phyloP scores from a whole-genome alignment of 257 asterid species.

The Solanum ahanhuiri region DNA sequence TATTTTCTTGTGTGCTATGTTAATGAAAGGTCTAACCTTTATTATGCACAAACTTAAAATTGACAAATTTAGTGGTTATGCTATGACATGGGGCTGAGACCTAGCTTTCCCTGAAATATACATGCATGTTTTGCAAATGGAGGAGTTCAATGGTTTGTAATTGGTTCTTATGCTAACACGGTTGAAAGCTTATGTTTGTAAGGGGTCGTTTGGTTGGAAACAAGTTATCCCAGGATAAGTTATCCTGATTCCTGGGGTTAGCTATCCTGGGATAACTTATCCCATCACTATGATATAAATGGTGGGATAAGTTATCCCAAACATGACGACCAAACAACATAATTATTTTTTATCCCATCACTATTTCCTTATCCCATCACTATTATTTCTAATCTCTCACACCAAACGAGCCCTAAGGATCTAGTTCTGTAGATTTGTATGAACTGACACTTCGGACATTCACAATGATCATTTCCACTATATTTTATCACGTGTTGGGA shows the following conservation, averaged over 20 bases:
- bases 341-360: no score
- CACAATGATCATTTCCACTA: background rate
- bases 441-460: background rate
- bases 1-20: background rate
- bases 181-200: background rate
- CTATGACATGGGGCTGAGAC: background rate
- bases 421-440: background rate
- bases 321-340: no score
- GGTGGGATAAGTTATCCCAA: no score
- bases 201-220: no score
- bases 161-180: background rate
- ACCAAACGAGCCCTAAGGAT: no score
- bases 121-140: background rate
- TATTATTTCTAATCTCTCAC: no score
- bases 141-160: background rate
- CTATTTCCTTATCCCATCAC: no score
- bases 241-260: no score
- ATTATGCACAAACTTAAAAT: background rate
- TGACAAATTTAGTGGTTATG: background rate
- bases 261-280: no score
- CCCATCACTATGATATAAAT: no score
- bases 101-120: background rate
- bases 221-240: no score
- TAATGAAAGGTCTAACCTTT: background rate
- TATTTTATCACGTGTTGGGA: background rate